Evolutionary conservation across 139 green algal species (phyloP).

Genomic region (Chlamydomonas schloesseri): DNA sequence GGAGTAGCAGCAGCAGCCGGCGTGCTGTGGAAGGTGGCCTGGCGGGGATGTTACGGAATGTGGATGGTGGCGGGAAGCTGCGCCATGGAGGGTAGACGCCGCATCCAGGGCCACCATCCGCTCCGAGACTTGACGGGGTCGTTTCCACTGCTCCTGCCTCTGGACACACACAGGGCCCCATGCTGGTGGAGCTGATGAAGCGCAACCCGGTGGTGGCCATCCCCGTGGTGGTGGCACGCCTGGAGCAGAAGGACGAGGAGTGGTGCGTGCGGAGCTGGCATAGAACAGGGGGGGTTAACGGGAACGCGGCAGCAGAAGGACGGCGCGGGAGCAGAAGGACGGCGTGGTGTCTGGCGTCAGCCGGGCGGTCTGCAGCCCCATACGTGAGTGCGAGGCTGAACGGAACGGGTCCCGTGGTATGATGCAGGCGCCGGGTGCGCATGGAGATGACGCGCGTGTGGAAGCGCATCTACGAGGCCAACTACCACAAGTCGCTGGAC

Average conservation of each 20-base stretch:
- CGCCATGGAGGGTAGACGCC: too few relatives aligned
- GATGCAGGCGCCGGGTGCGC: conserved; percentile 65
- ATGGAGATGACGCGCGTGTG: conserved; percentile 87
- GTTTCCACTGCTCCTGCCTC: too few relatives aligned
- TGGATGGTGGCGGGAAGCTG: too few relatives aligned
- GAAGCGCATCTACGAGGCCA: conserved; percentile 93
- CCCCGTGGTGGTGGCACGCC: conserved; percentile 86
- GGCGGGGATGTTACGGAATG: background rate
- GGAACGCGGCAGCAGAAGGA: too few relatives aligned
- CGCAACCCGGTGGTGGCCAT: conserved; percentile 90
- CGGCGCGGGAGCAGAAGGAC: too few relatives aligned
- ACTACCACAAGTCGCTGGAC: conserved; percentile 98
- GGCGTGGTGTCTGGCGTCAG: too few relatives aligned
- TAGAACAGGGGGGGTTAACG: too few relatives aligned
- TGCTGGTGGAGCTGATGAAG: conserved; percentile 83
- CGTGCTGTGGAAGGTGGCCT: background rate
- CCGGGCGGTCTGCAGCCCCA: too few relatives aligned
- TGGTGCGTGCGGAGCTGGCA: conserved; percentile 69
- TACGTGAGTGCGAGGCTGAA: too few relatives aligned
- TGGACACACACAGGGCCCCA: conserved; percentile 60
- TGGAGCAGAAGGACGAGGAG: conserved; percentile 96
- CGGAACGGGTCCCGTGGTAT: background rate
- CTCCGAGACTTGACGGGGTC: too few relatives aligned
- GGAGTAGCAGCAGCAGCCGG: background rate
- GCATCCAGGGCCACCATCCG: too few relatives aligned